Evolutionary conservation across 2,329 filamentous ascomycete genomes (phyloP).

Genomic region (Exophiala bonariae): DNA sequence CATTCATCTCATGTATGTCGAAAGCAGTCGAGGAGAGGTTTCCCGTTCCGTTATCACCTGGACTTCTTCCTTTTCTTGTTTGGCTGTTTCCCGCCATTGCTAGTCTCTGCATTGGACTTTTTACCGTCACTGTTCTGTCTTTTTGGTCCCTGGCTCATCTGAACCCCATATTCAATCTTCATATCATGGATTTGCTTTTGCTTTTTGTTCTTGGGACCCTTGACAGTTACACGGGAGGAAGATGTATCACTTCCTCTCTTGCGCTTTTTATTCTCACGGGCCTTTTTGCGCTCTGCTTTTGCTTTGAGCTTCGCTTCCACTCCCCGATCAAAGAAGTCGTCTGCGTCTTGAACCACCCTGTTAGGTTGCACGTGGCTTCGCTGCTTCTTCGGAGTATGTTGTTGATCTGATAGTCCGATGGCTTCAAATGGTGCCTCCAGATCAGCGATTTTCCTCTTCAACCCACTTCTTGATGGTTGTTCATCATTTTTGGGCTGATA

Average conservation of each 20-base stretch:
- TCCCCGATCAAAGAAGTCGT: slow-evolving; percentile 35
- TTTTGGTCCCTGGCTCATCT: too few species aligned
- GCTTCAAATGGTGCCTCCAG: slow-evolving; percentile 8
- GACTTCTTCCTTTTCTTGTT: slow-evolving; percentile 15
- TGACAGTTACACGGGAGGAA: slow-evolving; percentile 10
- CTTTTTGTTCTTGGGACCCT: not conserved
- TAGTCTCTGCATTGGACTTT: slow-evolving; percentile 5
- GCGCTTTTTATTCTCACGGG: slow-evolving; percentile 40
- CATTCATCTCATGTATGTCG: too few species aligned
- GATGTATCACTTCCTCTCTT: slow-evolving; percentile 38
- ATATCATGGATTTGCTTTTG: too few species aligned
- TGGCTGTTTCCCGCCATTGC: not conserved
- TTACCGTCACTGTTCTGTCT: slow-evolving; percentile 8
- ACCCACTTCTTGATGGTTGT: slow-evolving; percentile 10
- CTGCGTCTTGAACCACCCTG: not conserved
- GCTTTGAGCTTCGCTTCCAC: slow-evolving; percentile 45
- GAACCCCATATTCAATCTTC: too few species aligned
- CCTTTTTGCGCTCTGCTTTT: slow-evolving; percentile 40
- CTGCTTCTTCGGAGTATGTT: slow-evolving; percentile 28
- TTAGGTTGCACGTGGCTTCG: not conserved
- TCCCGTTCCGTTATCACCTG: not conserved
- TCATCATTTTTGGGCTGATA: slow-evolving; percentile 10
- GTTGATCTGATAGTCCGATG: slow-evolving; percentile 2
- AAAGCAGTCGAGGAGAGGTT: not conserved
- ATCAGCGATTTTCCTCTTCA: slow-evolving; percentile 17